Conservation (phyloP, 306 rosid species). For the Coriaria nepalensis region DNA sequence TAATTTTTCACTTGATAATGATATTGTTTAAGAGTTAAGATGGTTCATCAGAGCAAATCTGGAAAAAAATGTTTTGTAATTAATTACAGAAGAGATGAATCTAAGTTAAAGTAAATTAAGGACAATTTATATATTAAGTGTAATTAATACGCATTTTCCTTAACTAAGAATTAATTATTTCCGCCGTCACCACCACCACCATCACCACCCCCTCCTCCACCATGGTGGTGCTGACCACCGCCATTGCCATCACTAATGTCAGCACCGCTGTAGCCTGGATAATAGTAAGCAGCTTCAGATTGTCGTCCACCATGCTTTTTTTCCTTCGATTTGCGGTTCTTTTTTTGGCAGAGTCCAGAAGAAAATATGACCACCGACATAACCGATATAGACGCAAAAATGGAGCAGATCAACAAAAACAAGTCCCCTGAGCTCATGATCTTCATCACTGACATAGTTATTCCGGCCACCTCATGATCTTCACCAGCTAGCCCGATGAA, state of each 20-base stretch:
- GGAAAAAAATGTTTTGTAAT: no score
- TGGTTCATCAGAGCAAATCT: no score
- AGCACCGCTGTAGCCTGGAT: no score
- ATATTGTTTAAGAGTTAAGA: no score
- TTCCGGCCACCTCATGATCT: constrained; percentile 1
- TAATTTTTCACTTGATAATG: no score
- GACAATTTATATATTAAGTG: no score
- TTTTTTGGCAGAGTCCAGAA: constrained; percentile 5
- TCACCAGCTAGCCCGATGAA: background rate
- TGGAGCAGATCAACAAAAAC: constrained; percentile 9
- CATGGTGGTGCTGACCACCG: background rate
- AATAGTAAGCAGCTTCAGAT: no score
- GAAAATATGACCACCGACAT: constrained; percentile 27
- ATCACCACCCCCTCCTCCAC: background rate
- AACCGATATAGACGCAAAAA: constrained; percentile 21
- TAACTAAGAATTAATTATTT: background rate
- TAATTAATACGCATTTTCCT: no score
- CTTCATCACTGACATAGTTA: background rate
- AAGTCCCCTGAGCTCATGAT: constrained; percentile 2
- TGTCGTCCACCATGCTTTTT: background rate
- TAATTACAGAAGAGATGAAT: no score
- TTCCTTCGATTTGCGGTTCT: background rate
- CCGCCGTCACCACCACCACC: constrained; percentile 1
- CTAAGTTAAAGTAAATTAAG: no score
- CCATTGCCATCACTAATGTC: background rate